Percentiles rank a stretch among this genome's conserved stretches.
Evolutionary conservation across 2,329 filamentous ascomycete genomes (phyloP).

Genomic region (Teratosphaeria destructans): DNA sequence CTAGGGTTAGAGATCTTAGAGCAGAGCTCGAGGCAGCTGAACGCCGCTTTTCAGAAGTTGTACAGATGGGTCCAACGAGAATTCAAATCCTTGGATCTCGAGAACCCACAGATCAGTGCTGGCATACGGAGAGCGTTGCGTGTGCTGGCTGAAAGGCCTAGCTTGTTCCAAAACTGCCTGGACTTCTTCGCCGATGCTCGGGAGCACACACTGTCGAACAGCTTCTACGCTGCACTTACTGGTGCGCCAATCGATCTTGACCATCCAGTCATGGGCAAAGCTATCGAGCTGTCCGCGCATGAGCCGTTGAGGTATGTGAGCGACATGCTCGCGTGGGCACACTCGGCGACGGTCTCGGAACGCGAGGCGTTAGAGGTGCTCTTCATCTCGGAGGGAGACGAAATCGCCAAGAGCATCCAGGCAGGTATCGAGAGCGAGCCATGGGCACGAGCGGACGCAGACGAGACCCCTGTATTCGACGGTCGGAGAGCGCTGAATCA

Average conservation of each 20-base stretch:
- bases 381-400: conserved; percentile 82
- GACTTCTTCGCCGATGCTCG: conserved; percentile 87
- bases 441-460: conserved; percentile 56
- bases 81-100: conserved; percentile 83
- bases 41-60: conserved; percentile 86
- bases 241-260: conserved; percentile 55
- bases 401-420: conserved; percentile 73
- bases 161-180: conserved; percentile 84
- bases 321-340: conserved; percentile 96
- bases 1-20: conserved; percentile 87
- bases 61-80: conserved; percentile 93
- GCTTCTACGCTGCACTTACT: conserved; percentile 84
- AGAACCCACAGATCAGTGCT: conserved; percentile 83
- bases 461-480: conserved; percentile 54
- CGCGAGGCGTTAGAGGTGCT: conserved; percentile 82
- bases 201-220: conserved; percentile 75
- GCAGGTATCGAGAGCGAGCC: conserved; percentile 72
- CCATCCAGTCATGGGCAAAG: conserved; percentile 49
- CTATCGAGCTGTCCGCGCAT: conserved; percentile 88
- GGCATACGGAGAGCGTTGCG: conserved; percentile 75
- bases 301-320: conserved; percentile 85
- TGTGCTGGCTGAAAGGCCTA: conserved; percentile 79
- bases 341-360: conserved; percentile 89
- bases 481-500: conserved; percentile 71
- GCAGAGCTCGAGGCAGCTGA: conserved; percentile 74